phyloP scores from a whole-genome alignment of 805 yeast genomes.

The Pichia paraexigua region DNA sequence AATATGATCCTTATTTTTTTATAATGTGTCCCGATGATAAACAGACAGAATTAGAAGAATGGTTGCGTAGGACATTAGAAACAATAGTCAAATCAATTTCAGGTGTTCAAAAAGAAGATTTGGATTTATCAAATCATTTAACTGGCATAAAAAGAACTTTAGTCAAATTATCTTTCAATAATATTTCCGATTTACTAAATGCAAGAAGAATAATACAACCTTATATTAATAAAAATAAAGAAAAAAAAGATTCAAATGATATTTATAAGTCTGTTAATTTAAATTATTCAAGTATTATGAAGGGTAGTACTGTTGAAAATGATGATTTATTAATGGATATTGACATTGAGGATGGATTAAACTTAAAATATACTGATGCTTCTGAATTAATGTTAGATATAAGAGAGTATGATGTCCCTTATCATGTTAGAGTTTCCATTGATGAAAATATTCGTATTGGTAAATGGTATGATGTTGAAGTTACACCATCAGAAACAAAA shows the following conservation, averaged over 20 bases:
- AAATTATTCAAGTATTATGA: conserved; percentile 27
- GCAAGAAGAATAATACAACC: conserved; percentile 70
- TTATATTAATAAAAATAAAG: conserved; percentile 57
- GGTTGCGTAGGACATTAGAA: conserved; percentile 60
- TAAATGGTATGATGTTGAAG: conserved; percentile 85
- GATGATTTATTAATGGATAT: conserved; percentile 25
- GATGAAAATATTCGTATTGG: conserved; percentile 85
- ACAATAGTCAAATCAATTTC: conserved; percentile 46
- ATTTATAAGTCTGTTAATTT: conserved; percentile 53
- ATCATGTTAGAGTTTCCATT: conserved; percentile 92
- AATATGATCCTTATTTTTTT: conserved; percentile 81
- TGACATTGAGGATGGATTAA: conserved; percentile 11
- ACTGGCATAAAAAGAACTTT: conserved; percentile 63
- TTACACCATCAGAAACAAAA: conserved; percentile 45
- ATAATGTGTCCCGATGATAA: conserved; percentile 53
- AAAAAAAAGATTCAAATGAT: conserved; percentile 54
- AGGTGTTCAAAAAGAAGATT: conserved; percentile 66
- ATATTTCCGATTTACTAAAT: conserved; percentile 60
- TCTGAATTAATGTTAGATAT: conserved; percentile 67
- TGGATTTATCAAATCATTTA: conserved; percentile 77
- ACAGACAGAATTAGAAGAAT: conserved; percentile 81
- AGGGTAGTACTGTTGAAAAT: conserved; percentile 23
- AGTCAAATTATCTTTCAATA: conserved; percentile 64
- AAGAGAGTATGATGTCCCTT: conserved; percentile 93
- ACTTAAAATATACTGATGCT: conserved; percentile 38